phyloP scores from a whole-genome alignment of 352 stramenopile genomes.

The Phytophthora tubulina region DNA sequence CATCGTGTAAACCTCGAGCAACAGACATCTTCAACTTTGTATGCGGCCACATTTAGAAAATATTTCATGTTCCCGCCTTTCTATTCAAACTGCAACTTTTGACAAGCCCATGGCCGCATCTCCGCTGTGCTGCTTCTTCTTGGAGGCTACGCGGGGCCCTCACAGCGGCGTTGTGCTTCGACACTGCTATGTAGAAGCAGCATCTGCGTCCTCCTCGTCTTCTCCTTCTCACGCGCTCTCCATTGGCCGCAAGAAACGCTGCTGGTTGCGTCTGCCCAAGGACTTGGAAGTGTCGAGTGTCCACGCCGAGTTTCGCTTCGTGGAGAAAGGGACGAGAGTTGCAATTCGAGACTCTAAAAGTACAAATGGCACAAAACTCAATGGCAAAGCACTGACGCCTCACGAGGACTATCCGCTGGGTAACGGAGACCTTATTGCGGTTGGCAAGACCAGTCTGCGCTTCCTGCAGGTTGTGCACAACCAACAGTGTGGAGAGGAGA shows the following conservation, averaged over 20 bases:
- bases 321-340: slow-evolving; percentile 1
- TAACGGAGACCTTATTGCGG: slow-evolving; percentile 52
- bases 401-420: slow-evolving; percentile 41
- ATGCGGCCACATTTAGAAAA: no score
- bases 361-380: slow-evolving; percentile 71
- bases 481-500: slow-evolving; percentile 18
- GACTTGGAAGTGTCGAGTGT: slow-evolving; percentile 72
- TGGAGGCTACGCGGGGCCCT: slow-evolving; percentile 40
- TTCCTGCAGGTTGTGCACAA: slow-evolving; percentile 41
- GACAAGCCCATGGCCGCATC: slow-evolving; percentile 16
- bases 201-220: background rate
- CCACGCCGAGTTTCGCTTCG: slow-evolving; percentile 57
- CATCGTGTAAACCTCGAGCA: no score
- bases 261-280: slow-evolving; percentile 55
- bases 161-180: slow-evolving; percentile 23
- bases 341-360: slow-evolving; percentile 52
- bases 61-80: slow-evolving; percentile 12
- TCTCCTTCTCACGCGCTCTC: slow-evolving; percentile 18
- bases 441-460: slow-evolving; percentile 53
- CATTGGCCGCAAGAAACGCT: slow-evolving; percentile 62
- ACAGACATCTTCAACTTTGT: no score
- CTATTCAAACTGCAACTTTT: slow-evolving; percentile 35
- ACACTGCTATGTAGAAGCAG: slow-evolving; percentile 15
- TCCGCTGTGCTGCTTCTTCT: slow-evolving; percentile 47
- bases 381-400: slow-evolving; percentile 40